Percentiles rank a stretch among this genome's conserved stretches.
Conservation (phyloP, 371 early-diverging fungal species). For the Dentiscutata heterogama region DNA sequence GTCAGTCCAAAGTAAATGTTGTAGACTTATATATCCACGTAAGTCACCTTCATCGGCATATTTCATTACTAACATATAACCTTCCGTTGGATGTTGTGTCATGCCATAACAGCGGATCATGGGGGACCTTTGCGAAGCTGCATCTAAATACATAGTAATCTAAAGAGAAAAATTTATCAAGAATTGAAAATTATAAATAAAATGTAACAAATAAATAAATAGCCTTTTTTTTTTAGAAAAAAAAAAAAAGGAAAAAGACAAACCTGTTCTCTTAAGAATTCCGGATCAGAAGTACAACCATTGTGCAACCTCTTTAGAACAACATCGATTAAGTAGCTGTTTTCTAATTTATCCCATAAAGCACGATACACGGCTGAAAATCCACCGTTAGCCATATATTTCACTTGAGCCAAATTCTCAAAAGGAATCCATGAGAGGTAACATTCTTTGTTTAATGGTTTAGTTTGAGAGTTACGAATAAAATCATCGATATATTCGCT, state of each 20-base stretch:
- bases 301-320: constrained; percentile 25
- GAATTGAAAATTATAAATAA: too few relatives aligned
- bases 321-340: background rate
- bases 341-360: constrained; percentile 29
- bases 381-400: constrained; percentile 37
- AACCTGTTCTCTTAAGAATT: constrained; percentile 40
- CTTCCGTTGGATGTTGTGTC: constrained; percentile 27
- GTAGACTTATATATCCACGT: background rate
- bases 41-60: constrained; percentile 35
- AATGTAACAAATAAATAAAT: background rate
- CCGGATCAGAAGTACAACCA: constrained; percentile 13
- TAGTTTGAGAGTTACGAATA: constrained; percentile 20
- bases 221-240: background rate
- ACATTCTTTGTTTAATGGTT: background rate
- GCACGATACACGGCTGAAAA: constrained; percentile 34
- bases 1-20: constrained; percentile 27
- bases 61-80: constrained; percentile 31
- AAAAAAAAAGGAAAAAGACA: background rate
- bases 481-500: constrained; percentile 33
- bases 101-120: constrained; percentile 32
- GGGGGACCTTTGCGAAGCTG: background rate
- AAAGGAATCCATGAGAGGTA: constrained; percentile 43
- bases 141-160: constrained; percentile 1
- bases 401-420: background rate
- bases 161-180: too few relatives aligned